Base-by-base conservation (phyloP, 164 flowering plant genomes). In the Macadamia integrifolia region DNA sequence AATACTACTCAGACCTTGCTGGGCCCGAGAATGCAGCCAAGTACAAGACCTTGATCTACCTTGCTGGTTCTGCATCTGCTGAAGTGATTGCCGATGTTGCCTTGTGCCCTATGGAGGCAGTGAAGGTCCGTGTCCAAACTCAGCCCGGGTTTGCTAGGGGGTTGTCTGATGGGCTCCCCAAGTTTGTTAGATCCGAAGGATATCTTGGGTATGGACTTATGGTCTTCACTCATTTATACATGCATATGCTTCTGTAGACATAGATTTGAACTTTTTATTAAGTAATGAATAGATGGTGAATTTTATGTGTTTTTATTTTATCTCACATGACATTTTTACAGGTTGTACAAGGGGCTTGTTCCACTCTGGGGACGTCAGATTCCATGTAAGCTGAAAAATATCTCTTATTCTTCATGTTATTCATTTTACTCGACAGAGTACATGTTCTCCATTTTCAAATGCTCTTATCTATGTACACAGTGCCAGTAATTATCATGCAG, bases 61-160 rank as follows among this genome's bases (percentile, higher is more conserved):
- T 90, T 69, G 96, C 92, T 69, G 92, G 92, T 14, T 87, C 96
- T 76, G 93, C 93, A 60, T 90, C 90, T 78, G 93, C 96, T 66
- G 93, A 88, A 83, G 72, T 90, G 60, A 88, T 90, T 79, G 96
- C 96, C 13, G 96, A 88, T 81, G 49, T 90, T 80, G 90, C 91
- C 14, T 85, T 88, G 52, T 90, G 93, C 77, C 96, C 92, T 42
- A 70, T 87, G 68, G 96, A 89, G 70, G 96, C 96, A 31, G 96
- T 89, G 64, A 89, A 89, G 80, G 96, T 89, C 55, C 85, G 91
- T 9, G 88, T 89, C 50, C 91, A 89, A 78, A 89, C 94, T 50
- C 91, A 89, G 74, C 91, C 94, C 74, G 94, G 92, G 60, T 89
- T 89, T 78, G 95, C 92, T 17, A 81, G 87, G 67, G 95, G 95